Evolutionary conservation across 768 basidiomycete genomes (phyloP).

Genomic region (Mycena epipterygia): DNA sequence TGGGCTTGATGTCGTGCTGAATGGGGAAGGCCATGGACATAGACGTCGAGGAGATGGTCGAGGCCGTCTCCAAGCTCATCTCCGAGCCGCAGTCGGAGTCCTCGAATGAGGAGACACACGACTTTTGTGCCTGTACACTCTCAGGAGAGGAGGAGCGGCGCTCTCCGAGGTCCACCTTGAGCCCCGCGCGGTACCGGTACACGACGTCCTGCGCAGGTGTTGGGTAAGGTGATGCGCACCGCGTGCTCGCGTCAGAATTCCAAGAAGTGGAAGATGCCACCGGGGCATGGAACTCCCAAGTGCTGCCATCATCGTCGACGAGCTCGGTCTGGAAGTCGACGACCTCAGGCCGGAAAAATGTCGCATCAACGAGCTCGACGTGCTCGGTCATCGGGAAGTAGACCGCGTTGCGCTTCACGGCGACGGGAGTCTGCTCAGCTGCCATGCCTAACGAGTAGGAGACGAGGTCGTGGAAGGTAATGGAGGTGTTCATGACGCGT

Average conservation of each 20-base stretch:
- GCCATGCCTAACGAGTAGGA: slow-evolving; percentile 26
- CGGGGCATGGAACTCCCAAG: slow-evolving; percentile 53
- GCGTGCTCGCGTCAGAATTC: slow-evolving; percentile 42
- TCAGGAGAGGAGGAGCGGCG: slow-evolving; percentile 6
- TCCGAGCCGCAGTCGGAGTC: neutral
- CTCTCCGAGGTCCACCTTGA: slow-evolving; percentile 39
- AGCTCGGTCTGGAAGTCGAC: slow-evolving; percentile 24
- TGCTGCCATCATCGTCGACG: slow-evolving; percentile 48
- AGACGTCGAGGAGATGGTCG: slow-evolving; percentile 21
- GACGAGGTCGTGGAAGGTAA: slow-evolving; percentile 35
- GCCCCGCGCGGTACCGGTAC: slow-evolving; percentile 53
- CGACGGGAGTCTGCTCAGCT: slow-evolving; percentile 13
- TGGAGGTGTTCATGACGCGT: slow-evolving; percentile 23
- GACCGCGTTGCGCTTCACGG: slow-evolving; percentile 49
- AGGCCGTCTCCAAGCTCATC: slow-evolving; percentile 20
- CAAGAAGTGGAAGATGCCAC: slow-evolving; percentile 39
- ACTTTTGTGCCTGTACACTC: neutral
- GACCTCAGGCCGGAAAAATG: neutral
- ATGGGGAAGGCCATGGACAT: slow-evolving; percentile 31
- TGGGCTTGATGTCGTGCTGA: slow-evolving; percentile 44
- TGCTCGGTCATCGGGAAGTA: slow-evolving; percentile 44
- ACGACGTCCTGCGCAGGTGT: slow-evolving; percentile 58
- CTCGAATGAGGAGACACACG: slow-evolving; percentile 11
- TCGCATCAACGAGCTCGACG: neutral
- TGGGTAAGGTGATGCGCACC: slow-evolving; percentile 41